Percentiles rank a stretch among this genome's conserved stretches.
Evolutionary conservation across 2,329 filamentous ascomycete genomes (phyloP).

Genomic region (Lachnellula willkommii): DNA sequence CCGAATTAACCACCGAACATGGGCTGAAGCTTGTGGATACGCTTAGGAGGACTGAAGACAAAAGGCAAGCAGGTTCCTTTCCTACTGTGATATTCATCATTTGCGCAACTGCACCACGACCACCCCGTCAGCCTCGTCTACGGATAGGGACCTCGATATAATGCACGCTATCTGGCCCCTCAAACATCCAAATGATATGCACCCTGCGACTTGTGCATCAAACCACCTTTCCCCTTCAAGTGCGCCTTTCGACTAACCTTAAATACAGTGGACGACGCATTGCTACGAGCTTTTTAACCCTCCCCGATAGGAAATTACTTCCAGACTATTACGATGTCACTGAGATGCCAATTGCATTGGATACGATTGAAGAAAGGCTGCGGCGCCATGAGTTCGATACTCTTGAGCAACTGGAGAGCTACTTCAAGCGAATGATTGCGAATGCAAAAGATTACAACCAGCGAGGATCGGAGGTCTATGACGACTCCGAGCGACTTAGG

Average conservation of each 20-base stretch:
- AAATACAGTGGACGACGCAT: slow-evolving; percentile 62
- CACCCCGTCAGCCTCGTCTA: slow-evolving; percentile 12
- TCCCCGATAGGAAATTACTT: slow-evolving; percentile 59
- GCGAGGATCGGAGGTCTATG: slow-evolving; percentile 65
- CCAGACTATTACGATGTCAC: slow-evolving; percentile 74
- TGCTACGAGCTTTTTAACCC: slow-evolving; percentile 67
- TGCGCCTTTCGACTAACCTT: slow-evolving; percentile 8
- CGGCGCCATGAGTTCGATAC: slow-evolving; percentile 61
- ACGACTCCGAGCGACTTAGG: slow-evolving; percentile 79
- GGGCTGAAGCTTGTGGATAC: slow-evolving; percentile 70
- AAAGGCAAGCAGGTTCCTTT: slow-evolving; percentile 67
- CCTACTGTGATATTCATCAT: slow-evolving; percentile 1
- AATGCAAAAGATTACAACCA: slow-evolving; percentile 84
- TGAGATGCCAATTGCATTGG: slow-evolving; percentile 71
- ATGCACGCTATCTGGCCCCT: slow-evolving; percentile 11
- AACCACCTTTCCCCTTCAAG: neutral
- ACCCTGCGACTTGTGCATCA: neutral
- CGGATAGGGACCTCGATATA: neutral
- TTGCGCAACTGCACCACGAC: neutral
- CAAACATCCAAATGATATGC: neutral
- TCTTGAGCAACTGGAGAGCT: slow-evolving; percentile 72
- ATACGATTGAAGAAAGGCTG: slow-evolving; percentile 71
- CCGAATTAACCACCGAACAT: slow-evolving; percentile 63
- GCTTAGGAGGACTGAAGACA: slow-evolving; percentile 72
- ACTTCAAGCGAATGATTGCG: slow-evolving; percentile 79